Evolutionary conservation across 2,329 filamentous ascomycete species (phyloP).

Genomic region (Hirsutella rhossiliensis): DNA sequence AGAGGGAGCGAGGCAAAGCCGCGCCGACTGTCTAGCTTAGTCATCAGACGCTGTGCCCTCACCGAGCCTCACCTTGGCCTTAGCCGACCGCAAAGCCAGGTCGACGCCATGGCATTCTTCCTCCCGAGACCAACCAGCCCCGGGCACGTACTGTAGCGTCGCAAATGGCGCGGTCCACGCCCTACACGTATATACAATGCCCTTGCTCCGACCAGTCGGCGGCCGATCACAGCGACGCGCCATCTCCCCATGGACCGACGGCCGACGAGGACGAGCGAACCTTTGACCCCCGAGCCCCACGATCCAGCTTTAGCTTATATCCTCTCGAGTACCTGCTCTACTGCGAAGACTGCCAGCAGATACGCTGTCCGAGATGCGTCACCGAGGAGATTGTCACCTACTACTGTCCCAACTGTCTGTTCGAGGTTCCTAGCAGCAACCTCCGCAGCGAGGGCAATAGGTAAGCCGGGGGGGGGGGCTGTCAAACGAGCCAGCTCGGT

Average conservation of each 20-base stretch:
- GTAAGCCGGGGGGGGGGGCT: constrained; percentile 31
- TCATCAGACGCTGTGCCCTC: no score
- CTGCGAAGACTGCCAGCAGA: constrained; percentile 95
- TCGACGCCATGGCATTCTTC: not conserved
- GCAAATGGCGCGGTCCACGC: constrained; percentile 38
- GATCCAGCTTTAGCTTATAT: constrained; percentile 85
- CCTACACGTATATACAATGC: constrained; percentile 57
- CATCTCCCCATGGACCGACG: constrained; percentile 15
- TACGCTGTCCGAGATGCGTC: constrained; percentile 85
- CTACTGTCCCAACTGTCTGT: constrained; percentile 90
- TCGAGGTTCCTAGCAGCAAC: constrained; percentile 89
- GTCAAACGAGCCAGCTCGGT: not conserved
- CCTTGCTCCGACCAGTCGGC: constrained; percentile 43
- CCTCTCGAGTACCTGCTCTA: constrained; percentile 89
- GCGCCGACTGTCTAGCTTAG: no score
- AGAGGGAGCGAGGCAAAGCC: no score
- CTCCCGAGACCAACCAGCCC: not conserved
- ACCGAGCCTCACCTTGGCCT: no score
- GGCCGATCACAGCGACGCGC: constrained; percentile 17
- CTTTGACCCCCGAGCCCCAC: constrained; percentile 75
- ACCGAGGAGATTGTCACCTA: constrained; percentile 89
- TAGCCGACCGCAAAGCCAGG: no score
- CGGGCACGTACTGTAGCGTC: not conserved
- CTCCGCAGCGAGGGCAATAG: constrained; percentile 88
- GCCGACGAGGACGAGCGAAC: constrained; percentile 62